phyloP scores from a whole-genome alignment of 106 monocot species.

The Acanthochlamys bracteata region DNA sequence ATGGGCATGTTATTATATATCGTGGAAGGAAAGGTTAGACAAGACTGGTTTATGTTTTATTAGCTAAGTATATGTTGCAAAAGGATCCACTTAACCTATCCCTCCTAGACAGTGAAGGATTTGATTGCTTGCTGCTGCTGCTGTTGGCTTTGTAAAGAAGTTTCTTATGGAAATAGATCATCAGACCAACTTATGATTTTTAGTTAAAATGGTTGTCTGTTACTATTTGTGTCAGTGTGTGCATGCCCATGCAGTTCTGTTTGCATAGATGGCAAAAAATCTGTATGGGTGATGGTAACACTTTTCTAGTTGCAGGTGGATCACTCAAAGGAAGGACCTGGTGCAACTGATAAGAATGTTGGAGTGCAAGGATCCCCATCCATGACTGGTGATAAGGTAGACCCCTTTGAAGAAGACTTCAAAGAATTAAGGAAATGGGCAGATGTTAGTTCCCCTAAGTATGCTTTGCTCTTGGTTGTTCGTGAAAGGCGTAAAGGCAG shows the following conservation, averaged over 20 bases:
- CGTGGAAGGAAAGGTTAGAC: neutral
- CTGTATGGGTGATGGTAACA: neutral
- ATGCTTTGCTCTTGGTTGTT: constrained; percentile 45
- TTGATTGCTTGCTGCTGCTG: no score
- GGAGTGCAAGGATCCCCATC: constrained; percentile 9
- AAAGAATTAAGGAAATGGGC: constrained; percentile 93
- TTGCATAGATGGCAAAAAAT: neutral
- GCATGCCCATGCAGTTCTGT: no score
- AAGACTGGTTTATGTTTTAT: neutral
- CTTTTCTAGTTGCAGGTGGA: constrained; percentile 12
- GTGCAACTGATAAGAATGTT: neutral
- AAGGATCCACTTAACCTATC: no score
- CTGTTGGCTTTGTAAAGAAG: no score
- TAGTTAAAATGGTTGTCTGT: no score
- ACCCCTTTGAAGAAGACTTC: constrained; percentile 77
- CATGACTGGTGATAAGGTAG: constrained; percentile 22
- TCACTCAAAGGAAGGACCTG: neutral
- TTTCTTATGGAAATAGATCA: no score
- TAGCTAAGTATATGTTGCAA: no score
- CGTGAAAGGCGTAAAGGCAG: constrained; percentile 52
- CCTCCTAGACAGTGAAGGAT: no score
- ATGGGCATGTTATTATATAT: neutral
- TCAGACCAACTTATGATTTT: no score
- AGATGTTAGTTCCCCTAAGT: constrained; percentile 65
- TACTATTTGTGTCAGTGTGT: no score